Evolutionary conservation across 495 filamentous ascomycete species (phyloP).

Genomic region (Neohortaea acidophila): DNA sequence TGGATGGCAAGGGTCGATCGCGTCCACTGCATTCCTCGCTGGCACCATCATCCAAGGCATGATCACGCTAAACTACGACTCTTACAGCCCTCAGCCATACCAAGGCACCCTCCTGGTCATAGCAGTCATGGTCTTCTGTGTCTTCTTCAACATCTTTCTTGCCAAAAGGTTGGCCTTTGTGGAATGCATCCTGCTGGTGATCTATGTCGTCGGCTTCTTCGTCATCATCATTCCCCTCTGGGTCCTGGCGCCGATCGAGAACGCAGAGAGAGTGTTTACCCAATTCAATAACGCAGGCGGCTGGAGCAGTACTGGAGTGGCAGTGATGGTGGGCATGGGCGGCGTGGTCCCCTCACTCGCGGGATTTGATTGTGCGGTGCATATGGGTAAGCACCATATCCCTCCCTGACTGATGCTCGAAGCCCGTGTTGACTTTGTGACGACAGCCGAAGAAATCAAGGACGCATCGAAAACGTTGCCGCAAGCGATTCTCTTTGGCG

Average conservation of each 20-base stretch:
- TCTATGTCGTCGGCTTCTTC: conserved; percentile 15
- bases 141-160: conserved; percentile 11
- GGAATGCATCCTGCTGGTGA: conserved; percentile 9
- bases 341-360: neutral
- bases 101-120: conserved; percentile 12
- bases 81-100: conserved; percentile 6
- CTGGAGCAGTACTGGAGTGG: conserved; percentile 16
- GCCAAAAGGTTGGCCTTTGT: conserved; percentile 9
- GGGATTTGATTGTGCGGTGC: conserved; percentile 1
- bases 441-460: conserved; percentile 12
- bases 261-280: conserved; percentile 18
- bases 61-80: conserved; percentile 9
- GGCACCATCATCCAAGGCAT: conserved; percentile 25
- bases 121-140: conserved; percentile 4
- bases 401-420: neutral
- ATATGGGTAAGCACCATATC: conserved; percentile 12
- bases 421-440: neutral
- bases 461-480: conserved; percentile 8
- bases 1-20: conserved; percentile 27
- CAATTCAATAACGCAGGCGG: conserved; percentile 21
- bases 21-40: conserved; percentile 26
- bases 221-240: conserved; percentile 18
- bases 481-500: conserved; percentile 8
- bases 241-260: conserved; percentile 18
- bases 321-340: conserved; percentile 10